Evolutionary conservation across 257 asterid genomes (phyloP), one percentile per base, ranked within the genome.

Genomic region (Striga asiatica): DNA sequence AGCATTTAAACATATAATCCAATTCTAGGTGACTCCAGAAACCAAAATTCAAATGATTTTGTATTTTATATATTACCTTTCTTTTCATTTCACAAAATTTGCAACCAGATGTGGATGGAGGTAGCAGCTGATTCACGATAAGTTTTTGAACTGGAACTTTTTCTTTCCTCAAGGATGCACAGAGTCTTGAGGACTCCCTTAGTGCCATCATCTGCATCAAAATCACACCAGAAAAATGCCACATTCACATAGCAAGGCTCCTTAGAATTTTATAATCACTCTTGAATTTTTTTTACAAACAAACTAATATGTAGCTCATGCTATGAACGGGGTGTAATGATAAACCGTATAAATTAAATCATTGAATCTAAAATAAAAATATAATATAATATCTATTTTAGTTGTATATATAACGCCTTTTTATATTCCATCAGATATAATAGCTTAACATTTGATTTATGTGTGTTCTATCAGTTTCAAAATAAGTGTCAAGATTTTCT

Each of bases 181-280:
- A 78, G 29, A 86, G 66, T 60, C 95, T 72, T 17, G 88, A 76
- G 50, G 94, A 78, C 65, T 86, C 95, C 19, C 64, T 74, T 28
- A 81, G 60, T n/a, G 94, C 94, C 95, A 86, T 86, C 43, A 76
- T 88, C 94, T 81, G 43, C 66, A 55, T 4, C n/a, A 35, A 52
- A 19, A 39, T 56, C 65, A 35, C 23, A 35, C 20, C 67, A 46
- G 12, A 61, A 50, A 39, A 27, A 12, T 39, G 42, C 62, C 58
- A 39, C 10, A 47, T 8, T 10, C 1, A 19, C 16, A 19, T 2
- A 27, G 7, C 3, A 2, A 7, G 32, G 32, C 32, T 27, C 5
- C 32, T 2, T 7, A 27, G 32, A 3, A 27, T 27, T 27, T 27
- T 7, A 7, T 3, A 27, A 27, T n/a, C 32, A 27, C 32, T 7